phyloP scores from a whole-genome alignment of 768 basidiomycete genomes.

The Leccinum ochraceum region DNA sequence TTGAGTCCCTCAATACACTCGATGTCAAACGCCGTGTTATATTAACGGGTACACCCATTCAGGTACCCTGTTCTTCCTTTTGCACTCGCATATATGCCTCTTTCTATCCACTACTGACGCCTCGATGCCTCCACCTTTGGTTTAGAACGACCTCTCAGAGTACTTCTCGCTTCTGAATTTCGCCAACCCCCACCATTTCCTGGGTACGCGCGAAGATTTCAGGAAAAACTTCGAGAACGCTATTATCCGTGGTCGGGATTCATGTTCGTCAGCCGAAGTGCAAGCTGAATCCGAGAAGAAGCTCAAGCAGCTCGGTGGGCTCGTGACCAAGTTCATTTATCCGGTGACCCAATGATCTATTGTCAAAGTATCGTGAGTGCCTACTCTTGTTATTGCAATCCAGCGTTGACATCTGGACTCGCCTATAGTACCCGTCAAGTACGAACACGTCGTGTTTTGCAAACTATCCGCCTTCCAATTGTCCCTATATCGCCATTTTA shows the following conservation, averaged over 20 bases:
- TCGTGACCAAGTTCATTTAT: slow-evolving; percentile 91
- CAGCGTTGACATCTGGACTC: slow-evolving; percentile 11
- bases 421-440: slow-evolving; percentile 90
- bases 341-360: slow-evolving; percentile 86
- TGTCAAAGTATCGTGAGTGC: slow-evolving; percentile 89
- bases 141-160: slow-evolving; percentile 88
- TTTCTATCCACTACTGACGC: background rate
- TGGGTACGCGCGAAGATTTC: slow-evolving; percentile 88
- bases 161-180: slow-evolving; percentile 94
- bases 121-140: background rate
- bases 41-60: slow-evolving; percentile 91
- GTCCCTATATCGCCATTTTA: slow-evolving; percentile 85
- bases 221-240: slow-evolving; percentile 93
- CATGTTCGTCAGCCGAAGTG: slow-evolving; percentile 75
- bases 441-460: slow-evolving; percentile 97
- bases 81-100: slow-evolving; percentile 8
- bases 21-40: slow-evolving; percentile 91
- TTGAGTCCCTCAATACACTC: slow-evolving; percentile 77
- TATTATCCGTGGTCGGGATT: slow-evolving; percentile 89
- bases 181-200: slow-evolving; percentile 80
- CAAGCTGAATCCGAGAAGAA: slow-evolving; percentile 87
- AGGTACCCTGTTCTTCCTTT: slow-evolving; percentile 42
- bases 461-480: slow-evolving; percentile 81
- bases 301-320: slow-evolving; percentile 83
- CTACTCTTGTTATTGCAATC: background rate